Evolutionary conservation across 1,139 yeast genomes (phyloP), one percentile per base, ranked within the genome.

Genomic region (Yamadazyma sp.): DNA sequence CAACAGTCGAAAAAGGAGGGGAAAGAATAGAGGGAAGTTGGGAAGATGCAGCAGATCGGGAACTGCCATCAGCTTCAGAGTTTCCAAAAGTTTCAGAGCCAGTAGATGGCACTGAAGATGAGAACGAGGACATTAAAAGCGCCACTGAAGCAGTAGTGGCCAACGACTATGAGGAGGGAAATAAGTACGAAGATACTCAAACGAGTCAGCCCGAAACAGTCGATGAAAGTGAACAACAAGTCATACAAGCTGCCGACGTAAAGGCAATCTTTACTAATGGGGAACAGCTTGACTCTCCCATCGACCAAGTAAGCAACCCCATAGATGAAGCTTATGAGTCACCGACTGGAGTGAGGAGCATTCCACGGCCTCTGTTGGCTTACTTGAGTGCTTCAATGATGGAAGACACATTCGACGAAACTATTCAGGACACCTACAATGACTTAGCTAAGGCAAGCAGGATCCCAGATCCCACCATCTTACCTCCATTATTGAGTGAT

Each of bases 401-500:
- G 20, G 17, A 28, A 15, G 31, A 28, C 11, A 5, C 31, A 8
- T 28, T 28, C 17, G 20, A 28, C 10, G 31, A 28, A 10, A 28
- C 31, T 3, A 28, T 28, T 3, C 18, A 28, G 11, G 31, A 28
- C 12, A 28, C 31, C 3, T 28, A 28, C 17, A 9, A 28, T 9
- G 31, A 28, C 4, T 16, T 28, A 17, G 31, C 31, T 4, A 28
- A 28, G 14, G 31, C 31, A 16, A 28, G 31, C 12, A 16, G 18
- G 4, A 16, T 28, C n/a, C 20, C 20, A 9, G 28, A 14, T 32
- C n/a, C 28, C 20, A 12, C n/a, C 16, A 32, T 32, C 15, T 14
- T 16, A 4, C 34, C 33, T 2, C 42, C 42, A 11, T 22, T 12
- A 12, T 28, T 40, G 18, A 33, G 27, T 10, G 36, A 34, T 5